Evolutionary conservation across 352 stramenopile genomes (phyloP).

Genomic region (Globisporangium abappressorium): DNA sequence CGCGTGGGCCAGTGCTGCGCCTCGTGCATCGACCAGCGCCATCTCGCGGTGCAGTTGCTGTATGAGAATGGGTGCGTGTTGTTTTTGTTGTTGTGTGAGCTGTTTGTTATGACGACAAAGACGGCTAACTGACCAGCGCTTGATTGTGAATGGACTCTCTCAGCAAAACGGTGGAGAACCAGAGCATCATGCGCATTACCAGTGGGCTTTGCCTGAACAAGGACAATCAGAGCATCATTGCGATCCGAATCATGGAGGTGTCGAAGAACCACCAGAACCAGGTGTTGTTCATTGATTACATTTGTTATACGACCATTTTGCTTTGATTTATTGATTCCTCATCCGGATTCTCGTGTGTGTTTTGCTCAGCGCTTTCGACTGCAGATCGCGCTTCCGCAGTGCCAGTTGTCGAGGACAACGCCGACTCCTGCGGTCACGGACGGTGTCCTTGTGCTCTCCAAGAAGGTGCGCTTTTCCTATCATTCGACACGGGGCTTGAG

Average conservation of each 20-base stretch:
- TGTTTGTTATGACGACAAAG: neutral
- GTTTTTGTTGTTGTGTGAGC: constrained; percentile 1
- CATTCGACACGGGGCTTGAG: neutral
- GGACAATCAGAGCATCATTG: constrained; percentile 43
- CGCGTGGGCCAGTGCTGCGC: constrained; percentile 29
- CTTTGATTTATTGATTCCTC: neutral
- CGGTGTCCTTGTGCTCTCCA: constrained; percentile 60
- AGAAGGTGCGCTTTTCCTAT: constrained; percentile 36
- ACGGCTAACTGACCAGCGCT: neutral
- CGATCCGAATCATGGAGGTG: constrained; percentile 73
- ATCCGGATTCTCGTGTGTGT: neutral
- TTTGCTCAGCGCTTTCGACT: constrained; percentile 50
- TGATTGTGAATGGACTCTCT: neutral
- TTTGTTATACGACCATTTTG: neutral
- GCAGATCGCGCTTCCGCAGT: constrained; percentile 46
- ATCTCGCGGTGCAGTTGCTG: constrained; percentile 59
- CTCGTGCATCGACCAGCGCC: constrained; percentile 46
- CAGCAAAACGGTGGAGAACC: constrained; percentile 73
- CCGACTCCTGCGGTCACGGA: constrained; percentile 36
- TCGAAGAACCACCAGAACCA: constrained; percentile 86
- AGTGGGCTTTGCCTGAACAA: constrained; percentile 63
- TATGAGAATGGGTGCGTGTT: constrained; percentile 57
- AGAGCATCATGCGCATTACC: constrained; percentile 63
- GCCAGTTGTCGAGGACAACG: constrained; percentile 23
- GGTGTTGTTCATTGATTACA: constrained; percentile 23